phyloP scores from a whole-genome alignment of 805 yeast genomes.

The Starmera amethionina region DNA sequence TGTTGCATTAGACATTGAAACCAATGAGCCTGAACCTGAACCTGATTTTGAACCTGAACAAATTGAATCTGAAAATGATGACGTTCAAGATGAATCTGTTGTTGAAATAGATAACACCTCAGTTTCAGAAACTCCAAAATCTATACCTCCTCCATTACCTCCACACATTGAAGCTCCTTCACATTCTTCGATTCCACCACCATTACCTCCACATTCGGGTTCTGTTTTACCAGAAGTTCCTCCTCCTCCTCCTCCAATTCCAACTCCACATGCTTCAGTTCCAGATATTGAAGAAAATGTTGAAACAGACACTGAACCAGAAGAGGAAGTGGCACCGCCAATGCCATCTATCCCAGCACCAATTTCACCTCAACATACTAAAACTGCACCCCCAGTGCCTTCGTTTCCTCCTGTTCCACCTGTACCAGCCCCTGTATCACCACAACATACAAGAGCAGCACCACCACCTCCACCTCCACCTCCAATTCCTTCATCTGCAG shows the following conservation, averaged over 20 bases:
- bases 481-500: slow-evolving; percentile 5
- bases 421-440: slow-evolving; percentile 13
- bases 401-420: slow-evolving; percentile 9
- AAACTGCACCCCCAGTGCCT: slow-evolving; percentile 11
- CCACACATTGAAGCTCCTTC: slow-evolving; percentile 10
- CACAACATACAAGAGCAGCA: slow-evolving; percentile 9
- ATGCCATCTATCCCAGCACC: slow-evolving; percentile 3
- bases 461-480: slow-evolving; percentile 15
- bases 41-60: neutral
- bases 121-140: slow-evolving; percentile 2
- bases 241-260: slow-evolving; percentile 7
- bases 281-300: slow-evolving; percentile 14
- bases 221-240: slow-evolving; percentile 7
- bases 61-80: slow-evolving; percentile 7
- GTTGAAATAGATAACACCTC: neutral
- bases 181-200: slow-evolving; percentile 8
- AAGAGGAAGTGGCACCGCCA: slow-evolving; percentile 2
- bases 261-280: slow-evolving; percentile 3
- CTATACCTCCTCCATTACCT: slow-evolving; percentile 1
- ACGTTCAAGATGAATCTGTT: slow-evolving; percentile 1
- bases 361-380: neutral
- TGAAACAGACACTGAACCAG: neutral
- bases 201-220: neutral
- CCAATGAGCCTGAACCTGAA: neutral
- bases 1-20: neutral